These are phyloP conservation scores for Marasmius sp. DNA, from an alignment of 1,284 basidiomycete genomes.

Conservation along the genomic window DNA sequence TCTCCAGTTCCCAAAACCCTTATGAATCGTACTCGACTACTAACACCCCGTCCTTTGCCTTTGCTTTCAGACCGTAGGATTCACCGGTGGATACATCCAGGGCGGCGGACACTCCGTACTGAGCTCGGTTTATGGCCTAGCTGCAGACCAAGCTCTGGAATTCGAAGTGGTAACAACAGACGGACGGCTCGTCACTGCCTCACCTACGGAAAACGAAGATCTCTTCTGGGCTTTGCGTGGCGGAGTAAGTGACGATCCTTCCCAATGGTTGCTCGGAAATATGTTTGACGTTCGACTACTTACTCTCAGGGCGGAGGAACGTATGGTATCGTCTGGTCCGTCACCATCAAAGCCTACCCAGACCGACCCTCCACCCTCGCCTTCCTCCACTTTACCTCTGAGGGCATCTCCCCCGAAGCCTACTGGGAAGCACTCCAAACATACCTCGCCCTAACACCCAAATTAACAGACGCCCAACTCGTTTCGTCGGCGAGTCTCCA, in stretches of 20 bases:
- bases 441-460: slow-evolving; percentile 11
- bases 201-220: background rate
- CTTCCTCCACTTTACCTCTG: slow-evolving; percentile 9
- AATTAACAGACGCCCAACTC: background rate
- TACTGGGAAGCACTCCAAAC: slow-evolving; percentile 16
- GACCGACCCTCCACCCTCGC: slow-evolving; percentile 14
- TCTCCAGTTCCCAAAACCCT: background rate
- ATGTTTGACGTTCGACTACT: background rate
- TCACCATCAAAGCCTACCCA: slow-evolving; percentile 4
- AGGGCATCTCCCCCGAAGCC: slow-evolving; percentile 7
- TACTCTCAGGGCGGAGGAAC: slow-evolving; percentile 6
- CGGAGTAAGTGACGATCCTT: slow-evolving; percentile 6
- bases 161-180: background rate
- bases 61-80: slow-evolving; percentile 13
- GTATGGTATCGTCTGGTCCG: background rate
- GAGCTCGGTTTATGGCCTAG: slow-evolving; percentile 1
- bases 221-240: slow-evolving; percentile 1
- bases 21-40: background rate
- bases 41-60: background rate
- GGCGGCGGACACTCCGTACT: slow-evolving; percentile 7
- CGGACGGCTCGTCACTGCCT: background rate
- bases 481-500: background rate
- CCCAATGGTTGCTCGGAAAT: background rate
- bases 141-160: background rate
- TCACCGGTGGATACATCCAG: slow-evolving; percentile 9